Percentiles rank a stretch among this genome's conserved stretches.
Conservation (phyloP, 768 basidiomycete species). For the Multifurca ochricompacta region DNA sequence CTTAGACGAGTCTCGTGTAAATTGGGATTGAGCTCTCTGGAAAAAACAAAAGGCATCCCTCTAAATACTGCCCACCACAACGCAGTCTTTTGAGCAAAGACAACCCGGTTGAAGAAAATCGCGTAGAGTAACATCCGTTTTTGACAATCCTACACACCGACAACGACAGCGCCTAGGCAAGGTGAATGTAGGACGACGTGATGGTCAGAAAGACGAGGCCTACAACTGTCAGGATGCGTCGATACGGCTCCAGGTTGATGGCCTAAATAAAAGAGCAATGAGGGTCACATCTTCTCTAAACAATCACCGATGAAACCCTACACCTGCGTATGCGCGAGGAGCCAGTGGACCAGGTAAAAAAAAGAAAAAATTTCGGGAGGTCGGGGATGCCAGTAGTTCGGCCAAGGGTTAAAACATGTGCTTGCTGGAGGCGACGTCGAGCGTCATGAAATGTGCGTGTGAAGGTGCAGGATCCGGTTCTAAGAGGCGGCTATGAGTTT, state of each 20-base stretch:
- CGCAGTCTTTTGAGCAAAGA: background rate
- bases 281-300: background rate
- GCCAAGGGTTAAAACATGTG: background rate
- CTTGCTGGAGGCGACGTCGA: background rate
- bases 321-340: background rate
- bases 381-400: background rate
- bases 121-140: background rate
- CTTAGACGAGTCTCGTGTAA: background rate
- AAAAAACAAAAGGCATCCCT: too few relatives aligned
- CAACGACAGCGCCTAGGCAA: background rate
- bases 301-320: background rate
- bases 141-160: conserved; percentile 8
- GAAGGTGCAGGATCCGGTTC: background rate
- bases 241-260: background rate
- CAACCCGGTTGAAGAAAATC: background rate
- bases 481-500: background rate
- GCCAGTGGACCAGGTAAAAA: background rate
- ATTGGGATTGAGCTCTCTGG: background rate
- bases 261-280: background rate
- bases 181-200: background rate
- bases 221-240: conserved; percentile 9
- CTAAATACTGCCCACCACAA: background rate
- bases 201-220: background rate
- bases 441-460: conserved; percentile 10
- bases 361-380: background rate